Base-by-base conservation (phyloP, 352 stramenopile species). In the Phytopythium ostracodes region DNA sequence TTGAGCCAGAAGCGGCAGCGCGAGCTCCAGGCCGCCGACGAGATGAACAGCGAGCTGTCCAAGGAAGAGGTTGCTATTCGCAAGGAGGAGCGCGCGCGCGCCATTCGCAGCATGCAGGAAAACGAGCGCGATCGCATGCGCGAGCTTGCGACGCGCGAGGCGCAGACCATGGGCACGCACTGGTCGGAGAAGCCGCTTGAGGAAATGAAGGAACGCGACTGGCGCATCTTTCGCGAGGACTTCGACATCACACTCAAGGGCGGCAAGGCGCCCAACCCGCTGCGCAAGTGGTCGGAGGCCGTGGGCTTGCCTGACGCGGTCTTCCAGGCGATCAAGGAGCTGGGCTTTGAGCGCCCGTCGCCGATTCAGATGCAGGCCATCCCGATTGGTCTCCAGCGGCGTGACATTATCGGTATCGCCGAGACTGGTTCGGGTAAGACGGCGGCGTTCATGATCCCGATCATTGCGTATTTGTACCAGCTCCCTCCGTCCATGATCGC, bases 391-490 rank as follows among this genome's bases (percentile, higher is more conserved):
- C 76, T 99, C 42, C 85, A 99, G 64, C 83, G 94, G 5, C 79
- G 97, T 2, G 98, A 99, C 79, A 91, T 99, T 60, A 99, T 99
- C 63, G 98, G 97, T 63, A 99, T 99, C 70, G 98, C 98, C 14
- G 96, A 99, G 71, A 99, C 98, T 1, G 98, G 98, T 29, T 98
- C 88, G 20, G 98, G 98, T 68, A 99, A 99, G 76, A 99, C 98
- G 15, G 95, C 91, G 17, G 98, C 97, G 4, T 99, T 99, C 71
- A 80, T 98, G 65, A 97, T 99, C 55, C 98, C 98, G 4, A 92
- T 99, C 54, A 96, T 98, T 61, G 81, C 96, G 58, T 98, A 99
- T 71, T 82, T 99, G 35, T 86, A 99, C 47, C 88, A 75, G 38
- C 82, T 98, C 29, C 96, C 96, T 0, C 35, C 84, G 11, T 69